Percentiles rank a stretch among this genome's conserved stretches.
Evolutionary conservation across 2,329 filamentous ascomycete genomes (phyloP).

Genomic region (Tolypocladium inflatum): DNA sequence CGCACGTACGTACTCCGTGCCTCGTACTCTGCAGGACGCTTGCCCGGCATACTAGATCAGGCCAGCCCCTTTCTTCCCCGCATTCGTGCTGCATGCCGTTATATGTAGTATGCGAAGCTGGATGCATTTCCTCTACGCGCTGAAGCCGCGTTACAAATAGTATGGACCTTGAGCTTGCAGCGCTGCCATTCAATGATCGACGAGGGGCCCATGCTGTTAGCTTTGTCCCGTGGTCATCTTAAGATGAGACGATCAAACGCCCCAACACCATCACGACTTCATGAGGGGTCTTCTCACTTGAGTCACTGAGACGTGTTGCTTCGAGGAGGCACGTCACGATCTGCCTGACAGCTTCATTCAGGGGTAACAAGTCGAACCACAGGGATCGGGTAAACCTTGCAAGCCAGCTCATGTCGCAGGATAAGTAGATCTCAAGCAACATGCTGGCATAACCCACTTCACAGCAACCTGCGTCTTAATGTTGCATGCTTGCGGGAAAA

Average conservation of each 20-base stretch:
- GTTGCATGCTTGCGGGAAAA: too few species aligned
- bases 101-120: too few species aligned
- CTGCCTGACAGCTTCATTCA: neutral
- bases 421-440: neutral
- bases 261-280: neutral
- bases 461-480: neutral
- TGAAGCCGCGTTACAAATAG: slow-evolving; percentile 1
- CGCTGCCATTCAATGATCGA: neutral
- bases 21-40: neutral
- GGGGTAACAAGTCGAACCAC: neutral
- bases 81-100: neutral
- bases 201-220: neutral
- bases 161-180: neutral
- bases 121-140: neutral
- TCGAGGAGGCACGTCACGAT: neutral
- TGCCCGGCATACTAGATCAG: neutral
- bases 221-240: neutral
- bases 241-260: neutral
- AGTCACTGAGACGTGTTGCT: neutral
- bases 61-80: neutral
- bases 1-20: neutral
- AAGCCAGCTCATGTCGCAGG: neutral
- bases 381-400: neutral
- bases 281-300: neutral
- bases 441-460: neutral